Base-by-base conservation (phyloP, 164 flowering plant species). In the Echeveria elegans region DNA sequence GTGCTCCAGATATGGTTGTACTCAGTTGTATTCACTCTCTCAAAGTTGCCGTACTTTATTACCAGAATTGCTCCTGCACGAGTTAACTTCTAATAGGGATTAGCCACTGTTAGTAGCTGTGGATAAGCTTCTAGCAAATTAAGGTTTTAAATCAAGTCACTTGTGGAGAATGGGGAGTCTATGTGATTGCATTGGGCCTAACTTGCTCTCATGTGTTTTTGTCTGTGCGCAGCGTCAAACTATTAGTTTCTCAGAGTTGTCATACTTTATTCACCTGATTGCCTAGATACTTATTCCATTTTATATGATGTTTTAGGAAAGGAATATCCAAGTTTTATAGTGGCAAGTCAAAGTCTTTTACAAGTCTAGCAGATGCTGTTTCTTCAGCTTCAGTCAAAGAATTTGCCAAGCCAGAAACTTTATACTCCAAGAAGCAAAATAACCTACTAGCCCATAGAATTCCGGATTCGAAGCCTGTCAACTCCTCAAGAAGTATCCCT, bases 341-440 rank as follows among this genome's bases (percentile, higher is more conserved):
- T 31, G 69, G 69, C 4, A 67, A 67, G 19, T 67, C 69, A 21
- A 67, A 67, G 45, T 67, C 69, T n/a, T 67, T 67, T 15, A 67
- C 69, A 16, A 67, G 69, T 59, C 62, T 67, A 30, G 37, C 69
- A 1, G 69, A 67, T 23, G 69, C 69, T 28, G 41, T 23, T 52
- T 67, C 62, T 31, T 67, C 69, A 50, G 6, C 69, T 26, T 67
- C 69, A 7, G 34, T 67, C 19, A 67, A 67, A 67, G 69, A 67
- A 41, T 24, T 67, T 12, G 62, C 62, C 28, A 67, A 67, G 47
- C 69, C 69, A 31, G 43, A 41, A 36, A 67, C 37, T n/a, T 2
- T 19, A 9, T 53, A 52, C 69, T n/a, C 21, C 31, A 67, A 52
- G 69, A 67, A 34, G 40, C 40, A 48, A 2, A 66, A 9, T 24